phyloP scores from a whole-genome alignment of 768 basidiomycete genomes.

The Termitomyces sp. region DNA sequence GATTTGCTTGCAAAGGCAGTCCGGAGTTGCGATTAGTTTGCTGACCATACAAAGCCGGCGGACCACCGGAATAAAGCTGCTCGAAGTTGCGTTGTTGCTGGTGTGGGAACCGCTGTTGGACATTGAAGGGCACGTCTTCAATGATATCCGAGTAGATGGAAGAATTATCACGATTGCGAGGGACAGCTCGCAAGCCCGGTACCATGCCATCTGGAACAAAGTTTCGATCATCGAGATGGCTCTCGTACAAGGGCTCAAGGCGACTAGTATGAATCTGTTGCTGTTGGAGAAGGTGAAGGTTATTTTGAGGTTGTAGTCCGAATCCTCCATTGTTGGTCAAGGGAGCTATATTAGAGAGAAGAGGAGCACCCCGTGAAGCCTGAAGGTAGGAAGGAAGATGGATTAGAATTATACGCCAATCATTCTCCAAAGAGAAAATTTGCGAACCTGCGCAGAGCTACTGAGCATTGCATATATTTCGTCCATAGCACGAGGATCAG shows the following conservation, averaged over 20 bases:
- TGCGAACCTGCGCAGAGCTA: constrained; percentile 67
- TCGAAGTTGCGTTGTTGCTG: constrained; percentile 52
- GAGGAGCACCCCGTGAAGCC: constrained; percentile 30
- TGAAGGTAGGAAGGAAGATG: constrained; percentile 8
- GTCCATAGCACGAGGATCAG: constrained; percentile 65
- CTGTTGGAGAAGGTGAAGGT: constrained; percentile 37
- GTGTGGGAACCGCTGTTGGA: constrained; percentile 54
- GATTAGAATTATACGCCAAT: neutral
- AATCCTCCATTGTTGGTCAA: constrained; percentile 28
- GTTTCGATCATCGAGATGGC: constrained; percentile 68
- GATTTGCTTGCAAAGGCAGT: constrained; percentile 55
- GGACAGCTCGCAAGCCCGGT: constrained; percentile 70
- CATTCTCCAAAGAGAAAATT: neutral
- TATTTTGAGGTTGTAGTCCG: constrained; percentile 32
- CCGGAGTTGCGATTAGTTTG: constrained; percentile 54
- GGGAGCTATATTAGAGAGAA: constrained; percentile 20
- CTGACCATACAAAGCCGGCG: constrained; percentile 48
- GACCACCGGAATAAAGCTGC: constrained; percentile 51
- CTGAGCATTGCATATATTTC: constrained; percentile 81
- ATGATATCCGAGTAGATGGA: constrained; percentile 54
- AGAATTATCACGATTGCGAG: constrained; percentile 55
- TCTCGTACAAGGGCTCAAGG: constrained; percentile 70
- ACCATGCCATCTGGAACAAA: constrained; percentile 87
- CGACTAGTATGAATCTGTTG: constrained; percentile 44
- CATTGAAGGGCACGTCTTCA: constrained; percentile 59